Evolutionary conservation across 176 grass and related monocot species (phyloP).

Genomic region (Bolboschoenus planiculmis): DNA sequence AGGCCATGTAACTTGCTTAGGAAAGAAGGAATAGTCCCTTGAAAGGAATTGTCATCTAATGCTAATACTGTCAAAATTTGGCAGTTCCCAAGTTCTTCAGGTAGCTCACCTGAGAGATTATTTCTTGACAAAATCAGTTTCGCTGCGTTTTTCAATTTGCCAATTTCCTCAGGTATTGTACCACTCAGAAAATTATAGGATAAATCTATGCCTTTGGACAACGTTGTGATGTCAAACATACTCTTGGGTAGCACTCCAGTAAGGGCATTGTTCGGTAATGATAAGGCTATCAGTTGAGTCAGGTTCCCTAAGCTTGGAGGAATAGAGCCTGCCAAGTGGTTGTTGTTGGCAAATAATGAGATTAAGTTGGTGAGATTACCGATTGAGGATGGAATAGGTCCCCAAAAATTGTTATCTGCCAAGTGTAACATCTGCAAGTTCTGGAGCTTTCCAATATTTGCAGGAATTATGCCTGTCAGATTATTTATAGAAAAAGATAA

Average conservation of each 20-base stretch:
- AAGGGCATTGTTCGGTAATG: slow-evolving; percentile 26
- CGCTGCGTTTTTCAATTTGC: neutral
- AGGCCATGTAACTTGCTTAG: neutral
- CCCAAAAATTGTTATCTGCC: neutral
- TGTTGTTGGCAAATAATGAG: neutral
- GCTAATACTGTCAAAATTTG: neutral
- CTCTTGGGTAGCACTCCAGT: slow-evolving; percentile 17
- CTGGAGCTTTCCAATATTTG: slow-evolving; percentile 5
- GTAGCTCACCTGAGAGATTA: neutral
- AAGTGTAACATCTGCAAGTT: neutral
- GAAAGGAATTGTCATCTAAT: neutral
- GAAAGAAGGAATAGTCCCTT: neutral
- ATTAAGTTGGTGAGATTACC: slow-evolving; percentile 35
- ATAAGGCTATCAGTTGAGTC: neutral
- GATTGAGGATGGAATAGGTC: slow-evolving; percentile 21
- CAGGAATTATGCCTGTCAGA: slow-evolving; percentile 27
- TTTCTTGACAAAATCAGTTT: neutral
- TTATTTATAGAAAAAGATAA: neutral
- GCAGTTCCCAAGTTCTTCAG: neutral
- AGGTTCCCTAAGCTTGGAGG: slow-evolving; percentile 27
- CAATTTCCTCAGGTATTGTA: neutral
- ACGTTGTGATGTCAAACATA: slow-evolving; percentile 21
- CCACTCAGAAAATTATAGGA: slow-evolving; percentile 22
- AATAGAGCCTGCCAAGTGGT: slow-evolving; percentile 23
- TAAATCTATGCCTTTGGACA: slow-evolving; percentile 25